Evolutionary conservation across 2,329 filamentous ascomycete genomes (phyloP), one percentile per base, ranked within the genome.

Genomic region (Microdochium bolleyi): DNA sequence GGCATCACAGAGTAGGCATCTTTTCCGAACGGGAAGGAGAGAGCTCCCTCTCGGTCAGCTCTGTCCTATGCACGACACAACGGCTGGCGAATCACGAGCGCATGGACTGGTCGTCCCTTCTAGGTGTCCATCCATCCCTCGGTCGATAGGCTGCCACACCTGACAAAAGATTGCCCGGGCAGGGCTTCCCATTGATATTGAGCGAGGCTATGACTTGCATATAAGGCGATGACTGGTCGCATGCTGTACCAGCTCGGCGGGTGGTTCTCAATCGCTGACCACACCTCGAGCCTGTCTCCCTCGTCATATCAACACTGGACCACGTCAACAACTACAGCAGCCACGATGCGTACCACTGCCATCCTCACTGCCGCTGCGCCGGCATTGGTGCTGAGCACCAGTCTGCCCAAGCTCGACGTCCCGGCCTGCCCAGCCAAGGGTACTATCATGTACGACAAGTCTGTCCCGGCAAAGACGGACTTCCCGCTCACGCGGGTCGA

Each of bases 401-500:
- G 37, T 10, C 53, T 61, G 14, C 63, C 64, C 13, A 59, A 53
- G 56, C 16, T 75, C 22, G 52, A 65, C 3, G 72, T 73, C 1
- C 72, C 73, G 10, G 61, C 63, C 16, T 76, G 73, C 54, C 67
- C 70, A 11, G 54, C 56, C 13, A 61, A 59, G 25, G 68, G 61
- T 41, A 72, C 62, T n/a, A 60, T 74, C 54, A 58, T 61, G 38
- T 76, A 67, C 62, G 59, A 64, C 61, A 70, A 67, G 52, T 69
- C 72, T 0, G 71, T 77, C 24, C 75, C 75, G 1, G 67, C 72
- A 49, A 54, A 61, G 53, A 57, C 57, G 24, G 55, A 61, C 19
- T 78, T 78, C 53, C 73, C 74, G 2, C 61, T 59, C 48, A 78
- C 75, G 0, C 58, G 73, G 44, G 71, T 76, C 49, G 70, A 72